phyloP scores from a whole-genome alignment of 2,329 filamentous ascomycete genomes.

The Cladosporium sp. region DNA sequence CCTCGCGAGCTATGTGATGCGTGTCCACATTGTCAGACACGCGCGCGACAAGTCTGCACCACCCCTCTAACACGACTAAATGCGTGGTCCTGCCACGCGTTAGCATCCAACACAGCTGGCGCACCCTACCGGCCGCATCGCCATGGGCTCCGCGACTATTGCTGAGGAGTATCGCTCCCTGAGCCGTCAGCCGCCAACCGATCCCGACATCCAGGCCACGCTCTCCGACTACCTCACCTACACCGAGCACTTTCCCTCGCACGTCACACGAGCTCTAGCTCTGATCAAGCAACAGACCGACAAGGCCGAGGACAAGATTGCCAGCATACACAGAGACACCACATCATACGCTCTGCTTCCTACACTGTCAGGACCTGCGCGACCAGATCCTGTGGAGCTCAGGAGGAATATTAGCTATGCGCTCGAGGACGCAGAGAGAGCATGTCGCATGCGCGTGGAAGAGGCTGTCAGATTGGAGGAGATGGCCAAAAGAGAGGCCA shows the following conservation, averaged over 20 bases:
- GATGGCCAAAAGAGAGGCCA: conserved; percentile 37
- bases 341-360: conserved; percentile 49
- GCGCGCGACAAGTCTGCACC: not conserved
- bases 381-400: conserved; percentile 49
- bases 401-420: conserved; percentile 55
- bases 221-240: conserved; percentile 66
- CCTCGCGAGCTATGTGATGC: conserved; percentile 1
- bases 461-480: conserved; percentile 32
- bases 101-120: not conserved
- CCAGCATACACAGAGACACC: conserved; percentile 45
- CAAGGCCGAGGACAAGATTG: conserved; percentile 40
- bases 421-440: conserved; percentile 30
- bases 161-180: conserved; percentile 30
- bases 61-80: not conserved
- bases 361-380: conserved; percentile 42
- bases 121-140: not conserved
- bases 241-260: conserved; percentile 64
- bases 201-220: conserved; percentile 62
- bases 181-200: conserved; percentile 33
- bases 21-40: not conserved
- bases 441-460: conserved; percentile 32
- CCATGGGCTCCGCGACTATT: conserved; percentile 21
- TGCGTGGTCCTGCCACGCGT: not conserved
- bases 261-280: conserved; percentile 59
- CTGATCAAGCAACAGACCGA: conserved; percentile 53